phyloP scores from a whole-genome alignment of 2,329 filamentous ascomycete species.

The Coniochaeta hoffmannii region DNA sequence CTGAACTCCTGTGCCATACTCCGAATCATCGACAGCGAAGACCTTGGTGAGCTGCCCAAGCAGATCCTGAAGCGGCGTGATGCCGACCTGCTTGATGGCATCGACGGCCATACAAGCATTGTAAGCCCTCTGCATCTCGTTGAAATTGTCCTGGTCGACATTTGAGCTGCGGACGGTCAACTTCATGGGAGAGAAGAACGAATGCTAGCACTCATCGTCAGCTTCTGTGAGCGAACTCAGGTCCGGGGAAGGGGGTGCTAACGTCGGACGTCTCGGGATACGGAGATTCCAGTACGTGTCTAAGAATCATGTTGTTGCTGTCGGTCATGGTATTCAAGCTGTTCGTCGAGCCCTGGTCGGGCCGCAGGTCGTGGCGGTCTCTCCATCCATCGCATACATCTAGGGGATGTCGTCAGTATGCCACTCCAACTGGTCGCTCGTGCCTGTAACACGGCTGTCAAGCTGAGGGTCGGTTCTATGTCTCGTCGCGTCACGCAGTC shows the following conservation, averaged over 20 bases:
- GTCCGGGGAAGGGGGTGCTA: background rate
- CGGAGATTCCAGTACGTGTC: conserved; percentile 54
- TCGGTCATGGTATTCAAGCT: conserved; percentile 56
- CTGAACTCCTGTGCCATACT: conserved; percentile 17
- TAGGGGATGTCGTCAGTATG: conserved; percentile 1
- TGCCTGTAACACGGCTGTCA: background rate
- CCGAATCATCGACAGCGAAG: conserved; percentile 25
- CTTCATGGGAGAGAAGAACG: conserved; percentile 37
- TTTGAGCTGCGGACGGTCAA: conserved; percentile 16
- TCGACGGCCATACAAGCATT: conserved; percentile 59
- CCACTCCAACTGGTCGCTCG: too few species aligned
- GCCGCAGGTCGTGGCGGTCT: conserved; percentile 54
- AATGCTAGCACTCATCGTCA: conserved; percentile 21
- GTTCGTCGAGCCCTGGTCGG: conserved; percentile 54
- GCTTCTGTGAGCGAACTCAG: background rate
- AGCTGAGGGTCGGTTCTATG: background rate
- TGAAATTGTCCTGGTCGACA: conserved; percentile 54
- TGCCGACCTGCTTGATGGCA: conserved; percentile 45
- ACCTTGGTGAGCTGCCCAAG: conserved; percentile 42
- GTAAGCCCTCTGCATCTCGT: conserved; percentile 58
- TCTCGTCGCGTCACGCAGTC: too few species aligned
- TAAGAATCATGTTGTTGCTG: conserved; percentile 48
- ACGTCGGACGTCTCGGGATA: conserved; percentile 30
- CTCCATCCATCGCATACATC: conserved; percentile 61
- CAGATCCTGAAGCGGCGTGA: conserved; percentile 47